Evolutionary conservation across 208 protist species (phyloP), one percentile per base, ranked within the genome.

Genomic region (Trypanosoma congolense): DNA sequence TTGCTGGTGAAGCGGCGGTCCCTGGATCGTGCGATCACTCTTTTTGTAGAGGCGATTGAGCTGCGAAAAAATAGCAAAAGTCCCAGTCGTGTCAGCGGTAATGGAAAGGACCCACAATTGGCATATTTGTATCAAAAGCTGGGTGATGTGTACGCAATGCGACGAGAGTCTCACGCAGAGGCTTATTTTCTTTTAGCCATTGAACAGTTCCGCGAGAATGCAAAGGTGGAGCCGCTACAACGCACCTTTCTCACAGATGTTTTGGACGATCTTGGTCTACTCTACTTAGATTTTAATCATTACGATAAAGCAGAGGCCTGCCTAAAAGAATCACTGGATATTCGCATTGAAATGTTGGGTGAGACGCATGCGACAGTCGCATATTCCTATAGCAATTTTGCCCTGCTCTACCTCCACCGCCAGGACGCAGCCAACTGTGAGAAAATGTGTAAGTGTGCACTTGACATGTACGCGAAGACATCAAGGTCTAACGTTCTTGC

Each of bases 351-450:
- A 52, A 85, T 88, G 79, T 73, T 94, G 25, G 87, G 87, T 33
- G 83, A 92, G 43, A 88, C 73, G 53, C 87, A 94, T 55, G 81
- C 80, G 22, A 92, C 81, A 14, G 80, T 94, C 33, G 87, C 83
- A n/a, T 94, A 94, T 73, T 87, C 76, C 22, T 94, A 94, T 72
- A 90, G 81, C 68, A 94, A 94, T 70, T 90, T 94, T 46, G 75
- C 72, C 0, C 64, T 94, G 0, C 73, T 94, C 14, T 78, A 94
- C 61, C 66, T 91, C 4, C 81, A 88, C 29, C 71, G 74, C 12
- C 65, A 91, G 61, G 75, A 92, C 31, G 72, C 61, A 35, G 73
- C 65, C 21, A 65, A 87, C 43, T 90, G 83, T 58, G 81, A 90
- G 60, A 85, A 84, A 46, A 90, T 92, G 80, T 84, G 74, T 55